Conservation (phyloP, 148 eudicot species). For the Heliosperma pusillum region DNA sequence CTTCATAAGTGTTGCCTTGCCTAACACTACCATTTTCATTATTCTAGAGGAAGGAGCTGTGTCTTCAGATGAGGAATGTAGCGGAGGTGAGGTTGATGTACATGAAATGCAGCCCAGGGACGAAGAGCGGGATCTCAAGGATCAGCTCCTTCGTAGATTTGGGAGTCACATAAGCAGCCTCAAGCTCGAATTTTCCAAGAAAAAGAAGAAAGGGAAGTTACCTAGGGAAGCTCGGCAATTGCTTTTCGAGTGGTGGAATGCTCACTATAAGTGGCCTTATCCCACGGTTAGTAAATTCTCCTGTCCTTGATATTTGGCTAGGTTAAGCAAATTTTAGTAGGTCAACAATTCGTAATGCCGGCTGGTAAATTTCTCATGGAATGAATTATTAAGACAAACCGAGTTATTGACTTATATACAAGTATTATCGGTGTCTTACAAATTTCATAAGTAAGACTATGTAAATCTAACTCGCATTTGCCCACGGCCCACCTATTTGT, state of each 20-base stretch:
- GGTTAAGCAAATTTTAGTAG: neutral
- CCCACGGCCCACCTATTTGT: too few species aligned
- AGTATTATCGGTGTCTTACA: too few species aligned
- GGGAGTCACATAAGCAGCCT: conserved; percentile 53
- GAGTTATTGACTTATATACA: too few species aligned
- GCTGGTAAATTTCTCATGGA: too few species aligned
- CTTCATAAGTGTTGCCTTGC: neutral
- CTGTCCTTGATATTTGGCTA: neutral
- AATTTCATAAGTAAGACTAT: too few species aligned
- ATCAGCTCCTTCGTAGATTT: conserved; percentile 54
- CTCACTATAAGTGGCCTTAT: conserved; percentile 88
- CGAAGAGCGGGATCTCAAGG: conserved; percentile 80
- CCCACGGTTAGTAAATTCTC: conserved; percentile 62
- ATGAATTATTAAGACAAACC: too few species aligned
- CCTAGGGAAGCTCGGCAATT: conserved; percentile 79
- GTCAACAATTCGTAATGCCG: neutral
- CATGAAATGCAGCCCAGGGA: conserved; percentile 52
- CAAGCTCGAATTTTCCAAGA: conserved; percentile 80
- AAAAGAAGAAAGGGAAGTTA: conserved; percentile 90
- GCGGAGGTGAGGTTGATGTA: conserved; percentile 51
- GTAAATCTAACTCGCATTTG: too few species aligned
- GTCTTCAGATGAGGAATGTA: conserved; percentile 60
- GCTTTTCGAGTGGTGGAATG: conserved; percentile 83
- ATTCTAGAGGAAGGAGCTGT: conserved; percentile 41
- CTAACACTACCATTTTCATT: neutral